These are phyloP conservation scores for Coemansia sp. DNA, from an alignment of 192 early-diverging fungal genomes.

Conservation along the genomic window DNA sequence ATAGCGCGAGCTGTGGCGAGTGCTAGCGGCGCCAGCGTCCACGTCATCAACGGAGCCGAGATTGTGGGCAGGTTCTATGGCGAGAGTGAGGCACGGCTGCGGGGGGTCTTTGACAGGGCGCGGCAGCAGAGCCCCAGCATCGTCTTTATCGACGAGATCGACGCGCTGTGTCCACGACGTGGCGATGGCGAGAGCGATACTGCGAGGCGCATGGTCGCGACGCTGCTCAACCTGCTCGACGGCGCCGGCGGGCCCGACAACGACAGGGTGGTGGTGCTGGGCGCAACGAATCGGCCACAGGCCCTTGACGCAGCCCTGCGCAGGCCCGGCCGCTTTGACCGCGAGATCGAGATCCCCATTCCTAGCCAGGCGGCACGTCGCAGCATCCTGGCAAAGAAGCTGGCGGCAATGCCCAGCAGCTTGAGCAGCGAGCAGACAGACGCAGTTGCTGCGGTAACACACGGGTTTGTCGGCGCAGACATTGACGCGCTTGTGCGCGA, in stretches of 20 bases:
- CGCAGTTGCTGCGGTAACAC: conserved; percentile 58
- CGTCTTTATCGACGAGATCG: conserved; percentile 93
- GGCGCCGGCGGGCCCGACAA: conserved; percentile 42
- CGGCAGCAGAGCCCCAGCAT: conserved; percentile 67
- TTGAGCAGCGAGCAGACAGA: conserved; percentile 56
- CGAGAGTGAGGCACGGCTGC: conserved; percentile 84
- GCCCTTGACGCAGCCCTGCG: conserved; percentile 84
- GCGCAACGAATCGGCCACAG: conserved; percentile 89
- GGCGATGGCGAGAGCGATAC: conserved; percentile 82
- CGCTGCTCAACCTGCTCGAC: conserved; percentile 92
- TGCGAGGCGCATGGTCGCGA: conserved; percentile 86
- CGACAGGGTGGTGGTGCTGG: conserved; percentile 66
- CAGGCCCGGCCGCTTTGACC: conserved; percentile 90
- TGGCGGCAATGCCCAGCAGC: conserved; percentile 62
- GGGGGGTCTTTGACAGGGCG: conserved; percentile 70
- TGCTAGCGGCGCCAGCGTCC: conserved; percentile 65
- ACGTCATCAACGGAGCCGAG: conserved; percentile 89
- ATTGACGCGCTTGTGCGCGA: conserved; percentile 80
- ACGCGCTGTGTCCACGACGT: conserved; percentile 83
- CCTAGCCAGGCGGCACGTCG: conserved; percentile 62
- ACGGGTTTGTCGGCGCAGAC: conserved; percentile 99
- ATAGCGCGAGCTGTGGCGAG: conserved; percentile 82
- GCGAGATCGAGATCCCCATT: conserved; percentile 94
- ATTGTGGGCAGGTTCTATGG: conserved; percentile 87
- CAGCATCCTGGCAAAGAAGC: conserved; percentile 66